A percentile compares a stretch with the other conserved stretches of the same genome.
Evolutionary conservation across 345 rosid species (phyloP).

Genomic region (Trapa bicornis): DNA sequence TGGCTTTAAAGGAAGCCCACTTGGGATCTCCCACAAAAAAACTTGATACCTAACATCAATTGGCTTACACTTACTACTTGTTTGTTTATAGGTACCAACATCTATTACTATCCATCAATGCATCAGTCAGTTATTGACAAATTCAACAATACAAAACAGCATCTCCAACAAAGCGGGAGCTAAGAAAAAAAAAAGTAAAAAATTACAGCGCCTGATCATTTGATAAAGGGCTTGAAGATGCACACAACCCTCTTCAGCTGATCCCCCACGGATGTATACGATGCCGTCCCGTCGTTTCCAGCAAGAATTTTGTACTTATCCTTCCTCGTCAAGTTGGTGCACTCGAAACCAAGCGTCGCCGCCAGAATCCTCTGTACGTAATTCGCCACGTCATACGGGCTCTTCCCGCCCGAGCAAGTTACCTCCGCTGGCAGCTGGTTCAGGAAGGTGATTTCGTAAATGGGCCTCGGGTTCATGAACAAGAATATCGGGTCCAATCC

Average conservation of each 20-base stretch:
- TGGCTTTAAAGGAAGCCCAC: no score
- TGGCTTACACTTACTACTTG: no score
- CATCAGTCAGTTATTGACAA: no score
- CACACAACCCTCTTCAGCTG: constrained; percentile 47
- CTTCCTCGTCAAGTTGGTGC: constrained; percentile 34
- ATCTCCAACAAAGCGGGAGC: no score
- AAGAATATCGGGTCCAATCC: constrained; percentile 32
- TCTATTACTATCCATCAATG: no score
- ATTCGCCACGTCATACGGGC: constrained; percentile 71
- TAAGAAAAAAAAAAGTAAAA: not conserved
- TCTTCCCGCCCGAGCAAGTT: constrained; percentile 33
- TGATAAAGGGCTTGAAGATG: constrained; percentile 48
- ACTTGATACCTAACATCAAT: no score
- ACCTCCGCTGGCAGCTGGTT: constrained; percentile 30
- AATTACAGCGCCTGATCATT: not conserved
- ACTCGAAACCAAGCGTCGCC: constrained; percentile 34
- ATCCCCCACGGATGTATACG: constrained; percentile 40
- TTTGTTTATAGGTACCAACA: no score
- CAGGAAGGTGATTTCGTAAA: constrained; percentile 34
- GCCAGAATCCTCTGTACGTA: constrained; percentile 36
- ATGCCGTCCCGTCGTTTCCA: constrained; percentile 21
- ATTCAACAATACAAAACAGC: no score
- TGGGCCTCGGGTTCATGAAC: constrained; percentile 41
- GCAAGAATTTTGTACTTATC: constrained; percentile 32
- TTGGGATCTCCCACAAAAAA: no score